Percentiles rank a stretch among this genome's conserved stretches.
These are phyloP conservation scores for Pseudogymnoascus sp. DNA, from an alignment of 2,329 filamentous ascomycete genomes.

Conservation along the genomic window DNA sequence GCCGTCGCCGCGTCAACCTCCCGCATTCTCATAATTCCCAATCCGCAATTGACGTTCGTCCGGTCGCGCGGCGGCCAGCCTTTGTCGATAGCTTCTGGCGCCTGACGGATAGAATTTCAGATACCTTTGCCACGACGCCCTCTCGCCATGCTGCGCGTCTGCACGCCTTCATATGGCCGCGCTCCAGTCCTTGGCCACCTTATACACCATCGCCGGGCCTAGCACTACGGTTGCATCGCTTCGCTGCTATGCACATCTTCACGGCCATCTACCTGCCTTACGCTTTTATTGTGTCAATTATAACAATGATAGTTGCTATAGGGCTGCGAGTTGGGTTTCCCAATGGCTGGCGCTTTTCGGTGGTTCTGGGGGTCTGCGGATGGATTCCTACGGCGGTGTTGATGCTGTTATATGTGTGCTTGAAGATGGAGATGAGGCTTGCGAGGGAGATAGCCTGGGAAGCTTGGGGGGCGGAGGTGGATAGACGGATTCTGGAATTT, in stretches of 20 bases:
- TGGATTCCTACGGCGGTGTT: not conserved
- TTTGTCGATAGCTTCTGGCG: not conserved
- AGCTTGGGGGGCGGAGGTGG: not conserved
- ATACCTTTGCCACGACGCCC: not conserved
- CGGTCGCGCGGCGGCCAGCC: not conserved
- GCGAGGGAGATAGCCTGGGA: not conserved
- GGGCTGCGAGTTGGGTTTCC: not conserved
- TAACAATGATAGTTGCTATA: constrained; percentile 3
- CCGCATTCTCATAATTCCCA: not conserved
- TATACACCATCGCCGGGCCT: not conserved
- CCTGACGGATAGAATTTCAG: not conserved
- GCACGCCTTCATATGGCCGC: not conserved
- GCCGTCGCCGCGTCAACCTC: not conserved
- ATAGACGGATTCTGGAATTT: not conserved
- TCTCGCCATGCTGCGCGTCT: not conserved
- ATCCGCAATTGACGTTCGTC: not conserved
- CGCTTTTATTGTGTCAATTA: not conserved
- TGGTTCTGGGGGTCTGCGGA: not conserved
- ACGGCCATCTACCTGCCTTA: not conserved
- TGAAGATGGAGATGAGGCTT: not conserved
- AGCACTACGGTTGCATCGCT: not conserved
- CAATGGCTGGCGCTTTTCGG: not conserved
- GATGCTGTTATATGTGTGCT: not conserved
- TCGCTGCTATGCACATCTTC: not conserved
- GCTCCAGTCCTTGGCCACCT: not conserved